Evolutionary conservation across 108 stramenopile species (phyloP), one percentile per base, ranked within the genome.

Genomic region (Fistulifera solaris): DNA sequence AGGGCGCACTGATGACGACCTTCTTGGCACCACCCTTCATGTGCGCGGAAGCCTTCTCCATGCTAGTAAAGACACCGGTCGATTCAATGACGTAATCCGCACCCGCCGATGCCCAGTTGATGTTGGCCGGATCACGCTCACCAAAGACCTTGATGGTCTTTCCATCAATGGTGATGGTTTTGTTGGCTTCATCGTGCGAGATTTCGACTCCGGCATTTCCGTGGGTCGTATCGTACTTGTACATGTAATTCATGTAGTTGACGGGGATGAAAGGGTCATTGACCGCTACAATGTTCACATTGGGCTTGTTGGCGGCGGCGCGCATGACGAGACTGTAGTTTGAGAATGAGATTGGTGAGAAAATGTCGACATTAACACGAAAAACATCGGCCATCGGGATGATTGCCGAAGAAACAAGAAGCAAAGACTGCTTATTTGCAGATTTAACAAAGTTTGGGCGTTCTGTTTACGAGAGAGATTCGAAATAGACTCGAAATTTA

Each of bases 151-250:
- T 74, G 66, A 91, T 85, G 45, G 56, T 61, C 61, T 84, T 78
- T 43, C 90, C 96, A 55, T 88, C 87, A 58, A 94, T 72, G 52
- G 85, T 71, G 46, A 99, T 71, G 56, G 67, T 67, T 48, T 66
- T 72, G 65, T 70, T 91, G 43, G 73, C 65, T 31, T 67, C 77
- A 39, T 87, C 95, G 49, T 80, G 61, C 40, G 67, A 65, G 67
- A 90, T 80, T 28, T 63, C 61, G 38, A 93, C 95, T 10, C 79
- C 58, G 73, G 69, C 94, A 24, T 68, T 70, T 58, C 98, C 98
- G 66, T 99, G 98, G 28, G 94, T 87, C 41, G 95, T 82, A 72
- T 99, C 98, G 57, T 94, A 96, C 70, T 94, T 81, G 87, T 94
- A 83, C 87, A 95, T 87, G 89, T 99, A 97, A 26, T 83, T 80